Percentiles rank a stretch among this genome's conserved stretches.
phyloP scores from a whole-genome alignment of 768 basidiomycete genomes.

The Pulveroboletus sp. region DNA sequence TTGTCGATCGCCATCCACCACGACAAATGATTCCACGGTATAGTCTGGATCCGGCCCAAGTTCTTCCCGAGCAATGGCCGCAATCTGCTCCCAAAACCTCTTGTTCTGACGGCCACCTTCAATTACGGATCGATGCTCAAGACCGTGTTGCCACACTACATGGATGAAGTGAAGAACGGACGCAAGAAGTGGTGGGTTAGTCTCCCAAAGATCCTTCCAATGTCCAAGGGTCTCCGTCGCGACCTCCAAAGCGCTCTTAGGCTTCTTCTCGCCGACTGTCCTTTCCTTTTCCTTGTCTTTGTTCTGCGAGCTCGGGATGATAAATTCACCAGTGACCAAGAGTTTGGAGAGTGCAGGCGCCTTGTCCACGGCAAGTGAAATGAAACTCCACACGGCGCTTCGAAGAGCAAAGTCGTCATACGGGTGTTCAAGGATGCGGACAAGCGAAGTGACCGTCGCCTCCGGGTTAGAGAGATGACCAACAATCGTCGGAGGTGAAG shows the following conservation, averaged over 20 bases:
- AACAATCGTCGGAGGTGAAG: conserved; percentile 69
- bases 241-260: conserved; percentile 60
- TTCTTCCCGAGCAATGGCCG: conserved; percentile 61
- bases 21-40: conserved; percentile 46
- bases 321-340: conserved; percentile 74
- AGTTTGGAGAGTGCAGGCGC: conserved; percentile 84
- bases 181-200: conserved; percentile 72
- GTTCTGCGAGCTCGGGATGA: conserved; percentile 43
- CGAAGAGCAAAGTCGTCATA: conserved; percentile 74
- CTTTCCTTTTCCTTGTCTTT: conserved; percentile 29
- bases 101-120: conserved; percentile 53
- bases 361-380: conserved; percentile 75
- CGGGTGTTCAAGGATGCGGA: conserved; percentile 73
- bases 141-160: conserved; percentile 75
- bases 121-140: conserved; percentile 65
- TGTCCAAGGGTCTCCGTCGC: conserved; percentile 63
- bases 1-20: conserved; percentile 39
- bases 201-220: conserved; percentile 77
- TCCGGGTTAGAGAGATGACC: conserved; percentile 80
- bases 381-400: conserved; percentile 80
- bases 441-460: conserved; percentile 59
- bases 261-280: conserved; percentile 30
- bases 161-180: conserved; percentile 75
- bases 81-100: conserved; percentile 70
- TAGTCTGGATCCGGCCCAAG: conserved; percentile 75